Evolutionary conservation across 129 eudicot genomes (phyloP), one percentile per base, ranked within the genome.

Genomic region (Centella asiatica): DNA sequence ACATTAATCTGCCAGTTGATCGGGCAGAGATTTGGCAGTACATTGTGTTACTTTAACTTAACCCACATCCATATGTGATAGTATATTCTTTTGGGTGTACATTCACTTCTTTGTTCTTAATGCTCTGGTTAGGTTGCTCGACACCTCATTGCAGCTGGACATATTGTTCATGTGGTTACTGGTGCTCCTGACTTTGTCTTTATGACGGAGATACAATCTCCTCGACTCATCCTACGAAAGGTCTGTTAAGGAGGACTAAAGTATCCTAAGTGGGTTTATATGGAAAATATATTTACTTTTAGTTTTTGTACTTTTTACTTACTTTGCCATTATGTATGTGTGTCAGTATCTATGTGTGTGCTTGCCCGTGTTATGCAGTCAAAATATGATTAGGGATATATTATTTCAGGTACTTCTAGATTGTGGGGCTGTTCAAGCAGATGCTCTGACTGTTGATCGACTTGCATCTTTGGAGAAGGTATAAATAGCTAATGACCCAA

Each of bases 341-440:
- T 56, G 2, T 54, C 1, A 15, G 5, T 28, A 29, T 31, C 0
- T 56, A 44, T 0, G 1, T 27, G 15, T 54, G 22, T 28, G 14
- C 6, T 1, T 42, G 12, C 15, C 4, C 15, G 2, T 33, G 33
- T 57, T 33, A 19, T 32, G n/a, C 62, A 33, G 45, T 34, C 25
- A 6, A 37, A 45, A 53, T 9, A 44, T 22, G 45, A 36, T 42
- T 26, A 22, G 25, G 54, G 40, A 29, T 50, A 13, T 52, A 19
- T 17, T 24, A 5, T 58, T 45, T 12, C 78, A 92, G 98, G 86
- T 87, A 57, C 83, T 92, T 55, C 69, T 92, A 69, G 99, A 92
- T 60, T 87, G 96, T 76, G 99, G 99, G 33, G 99, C 99, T 62
- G 96, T 92, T 72, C 99, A 92, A 77, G 99, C 96, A 50, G 99